These are phyloP conservation scores for Laburnicola sp. DNA, from an alignment of 2,329 filamentous ascomycete species.

Conservation along the genomic window DNA sequence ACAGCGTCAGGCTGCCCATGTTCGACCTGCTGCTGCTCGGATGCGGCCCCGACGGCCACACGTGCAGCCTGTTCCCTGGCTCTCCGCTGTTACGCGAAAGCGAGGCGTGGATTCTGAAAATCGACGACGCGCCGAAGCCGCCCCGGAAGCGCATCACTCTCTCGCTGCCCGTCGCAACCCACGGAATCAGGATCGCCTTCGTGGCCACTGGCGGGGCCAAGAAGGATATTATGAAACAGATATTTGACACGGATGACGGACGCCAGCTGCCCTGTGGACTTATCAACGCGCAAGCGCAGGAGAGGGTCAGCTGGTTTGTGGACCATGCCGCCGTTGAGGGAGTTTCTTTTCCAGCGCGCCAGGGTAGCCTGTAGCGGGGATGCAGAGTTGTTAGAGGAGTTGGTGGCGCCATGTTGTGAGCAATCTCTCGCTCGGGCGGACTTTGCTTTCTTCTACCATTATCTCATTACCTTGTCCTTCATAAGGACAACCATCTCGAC, in stretches of 20 bases:
- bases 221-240: conserved; percentile 88
- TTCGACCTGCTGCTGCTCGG: conserved; percentile 94
- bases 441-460: neutral
- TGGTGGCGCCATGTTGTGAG: neutral
- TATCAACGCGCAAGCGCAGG: conserved; percentile 80
- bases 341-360: conserved; percentile 73
- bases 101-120: conserved; percentile 88
- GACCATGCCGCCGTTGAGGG: conserved; percentile 84
- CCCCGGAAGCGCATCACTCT: conserved; percentile 89
- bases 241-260: conserved; percentile 79
- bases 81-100: conserved; percentile 84
- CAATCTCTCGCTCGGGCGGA: neutral
- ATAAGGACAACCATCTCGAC: conserved; percentile 1
- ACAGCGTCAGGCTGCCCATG: conserved; percentile 90
- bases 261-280: conserved; percentile 78
- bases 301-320: conserved; percentile 94
- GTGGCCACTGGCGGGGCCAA: conserved; percentile 88
- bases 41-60: conserved; percentile 94
- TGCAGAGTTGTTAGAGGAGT: neutral
- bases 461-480: neutral
- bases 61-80: conserved; percentile 92
- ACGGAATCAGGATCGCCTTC: conserved; percentile 84
- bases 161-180: conserved; percentile 85
- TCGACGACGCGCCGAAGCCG: conserved; percentile 93
- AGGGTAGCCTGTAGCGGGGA: conserved; percentile 62